Evolutionary conservation across 768 basidiomycete species (phyloP), one percentile per base, ranked within the genome.

Genomic region (Paxillus rubicundulus): DNA sequence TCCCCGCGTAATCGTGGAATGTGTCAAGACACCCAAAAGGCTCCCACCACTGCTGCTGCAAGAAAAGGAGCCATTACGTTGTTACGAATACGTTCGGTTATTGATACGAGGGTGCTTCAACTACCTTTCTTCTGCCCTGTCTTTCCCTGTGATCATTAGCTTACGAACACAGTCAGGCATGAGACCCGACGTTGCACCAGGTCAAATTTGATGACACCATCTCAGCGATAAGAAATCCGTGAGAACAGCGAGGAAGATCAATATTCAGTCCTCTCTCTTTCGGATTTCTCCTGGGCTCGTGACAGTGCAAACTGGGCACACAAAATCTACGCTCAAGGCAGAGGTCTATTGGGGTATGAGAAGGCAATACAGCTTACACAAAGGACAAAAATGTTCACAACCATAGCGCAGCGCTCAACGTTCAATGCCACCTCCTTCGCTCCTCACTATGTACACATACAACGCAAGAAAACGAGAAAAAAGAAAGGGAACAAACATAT

Each of bases 281-380:
- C 32, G 32, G 32, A 2, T 33, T 33, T 33, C 32, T 33, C 9
- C 32, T 33, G 32, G 5, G 12, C 30, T 30, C 33, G 13, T 14
- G 33, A 33, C 33, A 14, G 12, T 14, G 10, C 33, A 13, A 3
- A 12, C 14, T 33, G 13, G 24, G 24, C 9, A 33, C 33, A 33
- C 33, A 12, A 7, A 2, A 33, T 9, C 12, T 42, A 27, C 12
- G 42, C 38, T 53, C 34, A 18, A 43, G 37, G 49, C 44, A 10
- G 13, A 42, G 28, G 53, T 65, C 64, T 66, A 65, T 56, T 47
- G 17, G 64, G 64, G 64, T 66, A 67, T 66, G 47, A 21, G 24
- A 40, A 44, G n/a, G 30, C 30, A 28, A 51, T 58, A 66, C 60
- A 67, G 9, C 54, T 63, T 55, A 64, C 59, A 63, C 27, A 13